Evolutionary conservation across 2,329 filamentous ascomycete species (phyloP).

Genomic region (Aschersonia sp.): DNA sequence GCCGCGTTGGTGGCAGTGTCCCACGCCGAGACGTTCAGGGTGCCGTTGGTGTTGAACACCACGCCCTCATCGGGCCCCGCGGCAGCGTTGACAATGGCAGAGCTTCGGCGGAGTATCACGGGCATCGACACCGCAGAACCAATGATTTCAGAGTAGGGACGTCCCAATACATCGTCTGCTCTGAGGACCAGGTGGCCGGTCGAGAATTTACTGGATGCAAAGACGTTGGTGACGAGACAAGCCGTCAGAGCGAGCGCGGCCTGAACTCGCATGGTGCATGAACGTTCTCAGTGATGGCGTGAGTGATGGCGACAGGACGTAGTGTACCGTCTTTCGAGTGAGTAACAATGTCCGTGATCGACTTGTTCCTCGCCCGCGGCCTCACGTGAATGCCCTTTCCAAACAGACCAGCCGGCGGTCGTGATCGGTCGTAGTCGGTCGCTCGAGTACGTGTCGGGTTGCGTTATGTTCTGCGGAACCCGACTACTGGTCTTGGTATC

Average conservation of each 20-base stretch:
- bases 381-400: too few species aligned
- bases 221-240: not conserved
- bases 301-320: not conserved
- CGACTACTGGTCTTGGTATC: too few species aligned
- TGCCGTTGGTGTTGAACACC: constrained; percentile 24
- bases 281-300: not conserved
- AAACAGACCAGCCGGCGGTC: not conserved
- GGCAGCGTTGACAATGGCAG: constrained; percentile 3
- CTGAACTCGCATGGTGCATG: constrained; percentile 1
- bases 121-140: not conserved
- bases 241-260: not conserved
- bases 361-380: too few species aligned
- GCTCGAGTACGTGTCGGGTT: not conserved
- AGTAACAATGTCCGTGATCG: too few species aligned
- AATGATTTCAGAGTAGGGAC: constrained; percentile 1
- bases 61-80: constrained; percentile 10
- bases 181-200: constrained; percentile 1
- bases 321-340: too few species aligned
- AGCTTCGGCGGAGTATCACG: not conserved
- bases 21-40: constrained; percentile 42
- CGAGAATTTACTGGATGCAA: not conserved
- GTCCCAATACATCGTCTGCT: constrained; percentile 3
- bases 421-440: not conserved
- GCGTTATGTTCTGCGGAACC: too few species aligned
- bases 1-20: constrained; percentile 38